Evolutionary conservation across 2,329 filamentous ascomycete genomes (phyloP).

Genomic region (Hyphodiscus sp.): DNA sequence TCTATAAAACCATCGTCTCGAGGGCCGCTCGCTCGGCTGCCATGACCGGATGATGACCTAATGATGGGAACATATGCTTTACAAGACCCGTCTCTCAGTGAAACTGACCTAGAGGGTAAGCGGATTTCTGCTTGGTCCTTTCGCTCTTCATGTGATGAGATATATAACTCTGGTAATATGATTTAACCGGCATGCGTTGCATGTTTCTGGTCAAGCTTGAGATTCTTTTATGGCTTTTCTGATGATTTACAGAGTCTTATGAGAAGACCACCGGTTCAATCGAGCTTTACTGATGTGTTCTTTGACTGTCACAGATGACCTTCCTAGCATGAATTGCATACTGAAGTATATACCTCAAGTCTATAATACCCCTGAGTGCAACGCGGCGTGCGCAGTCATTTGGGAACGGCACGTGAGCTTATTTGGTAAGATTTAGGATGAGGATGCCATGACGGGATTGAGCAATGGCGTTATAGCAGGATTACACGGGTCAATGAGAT

Average conservation of each 20-base stretch:
- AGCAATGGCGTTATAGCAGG: too few relatives aligned
- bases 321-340: neutral
- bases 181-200: slow-evolving; percentile 41
- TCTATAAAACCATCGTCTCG: slow-evolving; percentile 80
- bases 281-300: neutral
- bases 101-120: slow-evolving; percentile 11
- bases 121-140: neutral
- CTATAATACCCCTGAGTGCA: too few relatives aligned
- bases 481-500: too few relatives aligned
- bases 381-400: too few relatives aligned
- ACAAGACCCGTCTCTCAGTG: neutral
- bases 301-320: neutral
- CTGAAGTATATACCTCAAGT: too few relatives aligned
- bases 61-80: slow-evolving; percentile 47
- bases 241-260: slow-evolving; percentile 21
- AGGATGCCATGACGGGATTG: too few relatives aligned
- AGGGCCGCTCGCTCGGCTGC: slow-evolving; percentile 53
- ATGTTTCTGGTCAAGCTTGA: slow-evolving; percentile 43
- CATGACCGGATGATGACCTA: slow-evolving; percentile 66
- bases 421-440: too few relatives aligned
- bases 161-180: slow-evolving; percentile 42
- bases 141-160: slow-evolving; percentile 23
- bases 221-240: slow-evolving; percentile 40
- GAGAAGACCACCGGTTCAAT: neutral
- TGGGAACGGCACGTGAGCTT: too few relatives aligned